phyloP scores from a whole-genome alignment of 2,329 filamentous ascomycete genomes.

The Metarhizium guizhouense region DNA sequence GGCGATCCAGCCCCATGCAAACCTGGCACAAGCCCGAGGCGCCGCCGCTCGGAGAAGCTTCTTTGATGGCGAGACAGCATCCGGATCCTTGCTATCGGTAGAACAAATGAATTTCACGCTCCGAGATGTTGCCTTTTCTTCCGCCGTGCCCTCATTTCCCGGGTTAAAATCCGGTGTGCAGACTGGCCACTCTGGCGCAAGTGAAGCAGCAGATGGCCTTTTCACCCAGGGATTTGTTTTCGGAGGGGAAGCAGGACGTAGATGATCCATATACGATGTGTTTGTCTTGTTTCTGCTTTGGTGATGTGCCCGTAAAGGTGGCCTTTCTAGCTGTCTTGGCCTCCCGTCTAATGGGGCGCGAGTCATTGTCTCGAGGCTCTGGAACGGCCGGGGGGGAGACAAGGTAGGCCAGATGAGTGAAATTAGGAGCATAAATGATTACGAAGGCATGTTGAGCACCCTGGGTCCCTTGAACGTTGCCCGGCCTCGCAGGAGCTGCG shows the following conservation, averaged over 20 bases:
- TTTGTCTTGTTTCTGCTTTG: neutral
- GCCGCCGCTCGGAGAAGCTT: slow-evolving; percentile 18
- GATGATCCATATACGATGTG: slow-evolving; percentile 1
- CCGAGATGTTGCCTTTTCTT: neutral
- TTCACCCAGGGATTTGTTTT: slow-evolving; percentile 23
- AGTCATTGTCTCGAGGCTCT: neutral
- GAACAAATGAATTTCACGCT: neutral
- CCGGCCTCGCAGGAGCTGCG: neutral
- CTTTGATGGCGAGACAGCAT: slow-evolving; percentile 7
- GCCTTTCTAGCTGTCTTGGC: neutral
- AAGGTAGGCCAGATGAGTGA: neutral
- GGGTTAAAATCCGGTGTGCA: no score
- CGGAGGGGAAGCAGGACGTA: slow-evolving; percentile 24
- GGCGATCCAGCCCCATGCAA: neutral
- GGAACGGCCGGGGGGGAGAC: neutral
- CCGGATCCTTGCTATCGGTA: neutral
- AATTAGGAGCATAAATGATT: neutral
- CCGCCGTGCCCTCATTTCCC: neutral
- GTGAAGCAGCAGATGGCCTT: neutral
- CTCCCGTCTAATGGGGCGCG: neutral
- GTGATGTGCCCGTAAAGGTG: slow-evolving; percentile 18
- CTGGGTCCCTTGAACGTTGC: neutral
- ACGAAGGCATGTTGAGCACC: neutral
- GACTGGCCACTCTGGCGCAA: neutral
- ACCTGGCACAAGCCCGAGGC: slow-evolving; percentile 18